These are phyloP conservation scores for Sphaerostilbella broomeana DNA, from an alignment of 2,329 filamentous ascomycete genomes.

Conservation along the genomic window DNA sequence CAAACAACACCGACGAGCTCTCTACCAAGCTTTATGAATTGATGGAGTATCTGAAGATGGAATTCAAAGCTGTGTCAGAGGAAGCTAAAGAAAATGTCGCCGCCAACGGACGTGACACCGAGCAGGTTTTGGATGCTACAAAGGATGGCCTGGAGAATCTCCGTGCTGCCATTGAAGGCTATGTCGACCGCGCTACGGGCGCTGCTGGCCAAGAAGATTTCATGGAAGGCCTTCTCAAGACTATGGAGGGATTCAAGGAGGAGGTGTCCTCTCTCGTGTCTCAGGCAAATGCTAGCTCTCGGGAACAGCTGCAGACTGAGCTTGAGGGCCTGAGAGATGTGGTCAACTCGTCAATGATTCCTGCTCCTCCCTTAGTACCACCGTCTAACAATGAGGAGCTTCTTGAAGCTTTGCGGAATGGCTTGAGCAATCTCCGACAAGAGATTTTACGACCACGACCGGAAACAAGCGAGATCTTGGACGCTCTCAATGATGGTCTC, in stretches of 20 bases:
- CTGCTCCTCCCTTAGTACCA: conserved; percentile 41
- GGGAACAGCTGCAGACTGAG: conserved; percentile 69
- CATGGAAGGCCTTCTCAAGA: conserved; percentile 58
- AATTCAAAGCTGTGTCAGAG: conserved; percentile 54
- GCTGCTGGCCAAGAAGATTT: conserved; percentile 70
- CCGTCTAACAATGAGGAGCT: conserved; percentile 54
- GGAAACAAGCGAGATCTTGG: conserved; percentile 81
- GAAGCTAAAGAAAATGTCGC: conserved; percentile 72
- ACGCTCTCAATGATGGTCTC: conserved; percentile 83
- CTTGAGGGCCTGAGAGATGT: conserved; percentile 76
- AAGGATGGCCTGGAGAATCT: conserved; percentile 82
- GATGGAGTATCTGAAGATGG: conserved; percentile 50
- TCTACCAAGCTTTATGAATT: conserved; percentile 58
- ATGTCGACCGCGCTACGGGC: conserved; percentile 67
- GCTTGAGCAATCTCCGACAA: conserved; percentile 65
- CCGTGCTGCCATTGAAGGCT: conserved; percentile 71
- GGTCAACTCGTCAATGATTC: conserved; percentile 63
- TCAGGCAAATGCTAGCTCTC: conserved; percentile 34
- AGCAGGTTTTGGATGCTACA: conserved; percentile 81
- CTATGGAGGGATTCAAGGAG: conserved; percentile 59
- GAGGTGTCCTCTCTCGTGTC: conserved; percentile 41
- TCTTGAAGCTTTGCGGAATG: conserved; percentile 61
- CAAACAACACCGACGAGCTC: conserved; percentile 43
- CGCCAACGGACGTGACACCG: conserved; percentile 72
- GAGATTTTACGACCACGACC: conserved; percentile 63